A percentile compares a stretch with the other conserved stretches of the same genome.
phyloP scores from a whole-genome alignment of 2,329 filamentous ascomycete species.

The Triangularia setosa region DNA sequence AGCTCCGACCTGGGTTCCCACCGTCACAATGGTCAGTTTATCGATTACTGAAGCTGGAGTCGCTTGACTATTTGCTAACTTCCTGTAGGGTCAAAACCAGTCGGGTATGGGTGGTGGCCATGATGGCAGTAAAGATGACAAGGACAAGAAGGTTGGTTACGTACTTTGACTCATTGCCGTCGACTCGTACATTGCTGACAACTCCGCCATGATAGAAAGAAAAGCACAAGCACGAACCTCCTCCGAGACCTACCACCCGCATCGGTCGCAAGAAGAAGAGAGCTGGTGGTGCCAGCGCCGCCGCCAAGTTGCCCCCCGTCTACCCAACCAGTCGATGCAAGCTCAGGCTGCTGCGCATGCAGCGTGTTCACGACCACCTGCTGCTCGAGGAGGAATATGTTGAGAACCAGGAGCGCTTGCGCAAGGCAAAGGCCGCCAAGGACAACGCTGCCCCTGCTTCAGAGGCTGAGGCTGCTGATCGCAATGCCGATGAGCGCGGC shows the following conservation, averaged over 20 bases:
- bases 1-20: conserved; percentile 1
- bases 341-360: conserved; percentile 93
- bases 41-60: not conserved
- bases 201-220: conserved; percentile 68
- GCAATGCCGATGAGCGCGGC: conserved; percentile 90
- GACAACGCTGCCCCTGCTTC: conserved; percentile 58
- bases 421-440: conserved; percentile 83
- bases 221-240: conserved; percentile 99
- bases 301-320: conserved; percentile 89
- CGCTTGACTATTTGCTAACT: conserved; percentile 17
- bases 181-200: conserved; percentile 14
- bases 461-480: conserved; percentile 72
- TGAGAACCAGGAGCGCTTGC: conserved; percentile 94
- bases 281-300: conserved; percentile 85
- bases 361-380: conserved; percentile 95
- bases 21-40: conserved; percentile 29
- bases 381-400: conserved; percentile 97
- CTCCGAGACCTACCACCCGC: conserved; percentile 91
- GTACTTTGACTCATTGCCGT: not conserved
- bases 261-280: conserved; percentile 99
- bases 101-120: conserved; percentile 78
- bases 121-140: conserved; percentile 75
- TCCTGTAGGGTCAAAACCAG: conserved; percentile 69
- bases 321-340: conserved; percentile 97
- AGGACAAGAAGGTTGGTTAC: conserved; percentile 84